Evolutionary conservation across 805 yeast genomes (phyloP).

Genomic region (Candida ipomoeae): DNA sequence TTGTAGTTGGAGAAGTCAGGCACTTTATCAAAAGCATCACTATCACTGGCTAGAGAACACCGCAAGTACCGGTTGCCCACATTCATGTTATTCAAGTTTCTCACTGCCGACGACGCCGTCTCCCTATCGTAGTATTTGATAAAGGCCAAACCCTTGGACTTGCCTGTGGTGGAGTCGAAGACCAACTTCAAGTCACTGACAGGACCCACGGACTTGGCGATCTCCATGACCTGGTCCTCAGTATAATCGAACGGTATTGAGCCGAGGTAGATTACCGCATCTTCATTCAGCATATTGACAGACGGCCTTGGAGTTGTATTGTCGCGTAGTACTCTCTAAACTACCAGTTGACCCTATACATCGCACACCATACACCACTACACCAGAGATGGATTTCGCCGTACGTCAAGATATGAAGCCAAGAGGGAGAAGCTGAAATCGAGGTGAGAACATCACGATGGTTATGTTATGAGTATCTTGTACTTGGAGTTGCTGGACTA

Average conservation of each 20-base stretch:
- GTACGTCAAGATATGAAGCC: too few species aligned
- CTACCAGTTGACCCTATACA: neutral
- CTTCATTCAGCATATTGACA: constrained; percentile 9
- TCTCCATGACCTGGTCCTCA: constrained; percentile 85
- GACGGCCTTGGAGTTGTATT: too few species aligned
- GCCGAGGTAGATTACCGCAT: constrained; percentile 60
- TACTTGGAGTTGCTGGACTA: too few species aligned
- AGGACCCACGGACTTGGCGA: constrained; percentile 86
- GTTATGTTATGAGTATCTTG: too few species aligned
- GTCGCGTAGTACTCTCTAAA: too few species aligned
- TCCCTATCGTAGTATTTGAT: constrained; percentile 79
- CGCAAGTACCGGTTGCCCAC: constrained; percentile 68
- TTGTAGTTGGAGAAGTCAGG: constrained; percentile 21
- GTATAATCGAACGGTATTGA: constrained; percentile 91
- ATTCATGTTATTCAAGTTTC: constrained; percentile 76
- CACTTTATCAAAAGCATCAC: constrained; percentile 16
- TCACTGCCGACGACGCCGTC: constrained; percentile 85
- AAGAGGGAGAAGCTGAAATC: too few species aligned
- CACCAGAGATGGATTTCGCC: neutral
- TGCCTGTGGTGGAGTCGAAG: constrained; percentile 86
- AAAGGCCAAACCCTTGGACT: constrained; percentile 86
- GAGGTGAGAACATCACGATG: too few species aligned
- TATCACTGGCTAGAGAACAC: constrained; percentile 69
- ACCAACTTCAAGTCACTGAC: constrained; percentile 69
- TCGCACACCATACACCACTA: neutral